Percentiles rank a stretch among this genome's conserved stretches.
Conservation (phyloP, 1,284 basidiomycete species). For the Puccinia polysora region DNA sequence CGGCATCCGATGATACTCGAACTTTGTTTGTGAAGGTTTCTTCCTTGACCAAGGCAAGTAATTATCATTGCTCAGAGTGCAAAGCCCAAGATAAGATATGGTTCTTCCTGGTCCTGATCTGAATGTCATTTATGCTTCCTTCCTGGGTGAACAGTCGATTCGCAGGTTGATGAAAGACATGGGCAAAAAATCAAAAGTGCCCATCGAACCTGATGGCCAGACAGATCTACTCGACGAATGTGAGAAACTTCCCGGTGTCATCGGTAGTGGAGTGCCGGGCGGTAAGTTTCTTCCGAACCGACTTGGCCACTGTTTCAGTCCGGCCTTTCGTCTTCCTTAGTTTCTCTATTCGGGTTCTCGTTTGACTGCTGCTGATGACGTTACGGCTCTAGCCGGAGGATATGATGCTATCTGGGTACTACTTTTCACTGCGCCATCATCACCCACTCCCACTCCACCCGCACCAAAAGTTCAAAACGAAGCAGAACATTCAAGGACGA, state of each 20-base stretch:
- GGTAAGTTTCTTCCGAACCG: constrained; percentile 52
- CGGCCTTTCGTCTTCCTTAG: background rate
- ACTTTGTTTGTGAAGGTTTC: constrained; percentile 16
- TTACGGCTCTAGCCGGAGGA: constrained; percentile 69
- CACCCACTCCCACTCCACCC: background rate
- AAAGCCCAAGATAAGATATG: too few relatives aligned
- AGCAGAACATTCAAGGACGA: background rate
- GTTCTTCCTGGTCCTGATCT: background rate
- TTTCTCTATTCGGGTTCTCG: background rate
- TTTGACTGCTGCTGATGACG: background rate
- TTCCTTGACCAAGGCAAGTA: constrained; percentile 15
- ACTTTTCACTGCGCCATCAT: constrained; percentile 61
- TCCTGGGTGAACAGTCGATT: constrained; percentile 55
- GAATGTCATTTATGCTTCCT: background rate
- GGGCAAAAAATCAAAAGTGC: constrained; percentile 72
- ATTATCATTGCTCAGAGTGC: background rate
- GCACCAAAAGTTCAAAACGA: too few relatives aligned
- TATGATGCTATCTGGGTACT: constrained; percentile 96
- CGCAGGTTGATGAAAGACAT: constrained; percentile 79
- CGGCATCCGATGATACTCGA: constrained; percentile 4
- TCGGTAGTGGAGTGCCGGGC: constrained; percentile 93
- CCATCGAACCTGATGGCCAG: constrained; percentile 88
- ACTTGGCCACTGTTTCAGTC: background rate
- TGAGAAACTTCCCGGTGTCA: constrained; percentile 69
- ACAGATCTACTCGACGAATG: constrained; percentile 79